phyloP scores from a whole-genome alignment of 352 stramenopile species.

The Pythium rishiriense region DNA sequence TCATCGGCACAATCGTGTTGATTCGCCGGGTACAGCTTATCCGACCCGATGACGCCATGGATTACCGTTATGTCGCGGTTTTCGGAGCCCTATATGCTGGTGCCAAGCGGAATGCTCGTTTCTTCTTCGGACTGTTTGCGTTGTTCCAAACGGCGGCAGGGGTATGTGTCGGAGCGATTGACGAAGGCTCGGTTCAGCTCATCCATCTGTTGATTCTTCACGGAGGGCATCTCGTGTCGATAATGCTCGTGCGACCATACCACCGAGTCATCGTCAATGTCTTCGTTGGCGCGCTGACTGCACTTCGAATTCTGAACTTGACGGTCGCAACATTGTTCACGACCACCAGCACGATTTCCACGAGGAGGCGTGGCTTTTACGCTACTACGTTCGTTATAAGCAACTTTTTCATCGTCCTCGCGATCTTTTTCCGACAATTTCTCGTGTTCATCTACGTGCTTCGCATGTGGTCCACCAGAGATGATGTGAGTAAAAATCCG shows the following conservation, averaged over 20 bases:
- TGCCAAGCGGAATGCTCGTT: conserved; percentile 48
- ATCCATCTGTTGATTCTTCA: conserved; percentile 53
- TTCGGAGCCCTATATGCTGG: conserved; percentile 67
- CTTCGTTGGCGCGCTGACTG: conserved; percentile 39
- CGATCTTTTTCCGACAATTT: conserved; percentile 60
- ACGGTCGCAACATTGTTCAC: conserved; percentile 56
- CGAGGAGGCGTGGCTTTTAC: conserved; percentile 33
- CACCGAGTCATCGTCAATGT: conserved; percentile 35
- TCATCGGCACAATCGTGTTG: conserved; percentile 41
- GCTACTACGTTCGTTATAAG: conserved; percentile 56
- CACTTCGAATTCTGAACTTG: conserved; percentile 56
- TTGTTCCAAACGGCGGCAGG: conserved; percentile 54
- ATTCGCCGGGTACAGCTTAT: conserved; percentile 46
- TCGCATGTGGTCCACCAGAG: conserved; percentile 43
- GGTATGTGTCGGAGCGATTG: conserved; percentile 48
- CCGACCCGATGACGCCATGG: conserved; percentile 38
- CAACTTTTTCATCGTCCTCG: conserved; percentile 59
- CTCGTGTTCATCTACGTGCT: conserved; percentile 54
- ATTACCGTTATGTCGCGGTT: conserved; percentile 48
- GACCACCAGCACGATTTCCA: conserved; percentile 44
- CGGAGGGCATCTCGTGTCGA: conserved; percentile 45
- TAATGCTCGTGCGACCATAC: conserved; percentile 59
- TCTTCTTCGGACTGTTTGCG: conserved; percentile 60
- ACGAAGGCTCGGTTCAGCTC: conserved; percentile 47
- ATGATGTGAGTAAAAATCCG: background rate